Evolutionary conservation across 208 protist genomes (phyloP), one percentile per base, ranked within the genome.

Genomic region (Leptomonas pyrrhocoris): DNA sequence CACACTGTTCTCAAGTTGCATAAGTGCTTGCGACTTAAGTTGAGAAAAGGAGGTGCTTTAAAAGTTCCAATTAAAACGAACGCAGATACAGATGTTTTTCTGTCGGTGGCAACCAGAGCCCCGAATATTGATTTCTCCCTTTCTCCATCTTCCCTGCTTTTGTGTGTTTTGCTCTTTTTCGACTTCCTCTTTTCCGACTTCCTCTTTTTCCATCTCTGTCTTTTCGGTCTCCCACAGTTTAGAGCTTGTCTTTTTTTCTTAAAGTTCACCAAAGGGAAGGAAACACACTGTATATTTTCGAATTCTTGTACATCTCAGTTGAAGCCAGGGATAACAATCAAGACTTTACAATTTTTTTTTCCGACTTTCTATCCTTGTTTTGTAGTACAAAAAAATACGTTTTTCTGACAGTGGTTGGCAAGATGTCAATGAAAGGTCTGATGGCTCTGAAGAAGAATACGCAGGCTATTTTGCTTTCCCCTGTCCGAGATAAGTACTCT

Each of bases 401-500:
- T 6, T 15, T 34, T 4, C 28, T 21, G 23, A 38, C 9, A 15
- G 28, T 13, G 38, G 30, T 16, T 1, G 56, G 43, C 3, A 51
- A 38, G 18, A 82, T 86, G 81, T 63, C 68, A 62, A 87, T 93
- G 79, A 88, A 79, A 68, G 58, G 79, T 23, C 51, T 94, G 54
- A 61, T 40, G 34, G 57, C 76, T 27, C 64, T 92, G 23, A 79
- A 79, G 58, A 81, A 82, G 50, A 93, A 92, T 68, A 93, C 89
- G 23, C 92, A 96, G 65, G 82, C 75, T 27, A 77, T 93, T 55
- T 67, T 96, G 36, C 78, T 90, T 34, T 80, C 80, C 28, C 92
- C 92, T 53, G 81, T 94, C 9, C 88, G 71, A 64, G 92, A 96
- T 27, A 96, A 96, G 69, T 96, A 96, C 68, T 94, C 92, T 9